These are phyloP conservation scores for Berberis vulgaris DNA, from an alignment of 164 flowering plant genomes.

Conservation along the genomic window DNA sequence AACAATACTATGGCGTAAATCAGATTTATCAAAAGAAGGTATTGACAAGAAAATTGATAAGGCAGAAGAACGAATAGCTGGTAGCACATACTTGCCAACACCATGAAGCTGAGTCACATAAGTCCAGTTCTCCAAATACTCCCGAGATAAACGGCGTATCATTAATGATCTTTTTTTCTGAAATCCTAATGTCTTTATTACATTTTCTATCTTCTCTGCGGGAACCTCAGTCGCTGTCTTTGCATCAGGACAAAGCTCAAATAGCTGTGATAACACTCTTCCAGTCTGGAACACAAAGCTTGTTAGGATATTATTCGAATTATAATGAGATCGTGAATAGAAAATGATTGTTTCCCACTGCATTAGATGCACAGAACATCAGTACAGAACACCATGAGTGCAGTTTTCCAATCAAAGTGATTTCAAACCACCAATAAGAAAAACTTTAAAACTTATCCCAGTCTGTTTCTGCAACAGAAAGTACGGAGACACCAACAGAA, in stretches of 20 bases:
- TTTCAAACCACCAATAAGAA: too few relatives aligned
- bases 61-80: not conserved
- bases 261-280: slow-evolving; percentile 40
- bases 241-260: slow-evolving; percentile 65
- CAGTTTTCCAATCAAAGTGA: too few relatives aligned
- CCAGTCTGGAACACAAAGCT: slow-evolving; percentile 26
- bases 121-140: slow-evolving; percentile 69
- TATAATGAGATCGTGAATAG: not conserved
- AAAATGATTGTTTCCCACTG: not conserved
- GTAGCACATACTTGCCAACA: slow-evolving; percentile 57
- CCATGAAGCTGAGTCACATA: slow-evolving; percentile 72
- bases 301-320: not conserved
- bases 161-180: slow-evolving; percentile 50
- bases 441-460: too few relatives aligned
- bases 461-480: too few relatives aligned
- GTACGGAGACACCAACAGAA: too few relatives aligned
- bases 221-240: slow-evolving; percentile 37
- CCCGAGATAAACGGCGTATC: slow-evolving; percentile 54
- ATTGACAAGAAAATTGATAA: not conserved
- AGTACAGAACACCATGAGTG: too few relatives aligned
- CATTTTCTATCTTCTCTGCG: slow-evolving; percentile 31
- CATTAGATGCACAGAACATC: too few relatives aligned
- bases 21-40: not conserved
- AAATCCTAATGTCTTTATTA: slow-evolving; percentile 51
- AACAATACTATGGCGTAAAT: not conserved